Percentiles rank a stretch among this genome's conserved stretches.
phyloP scores from a whole-genome alignment of 2,329 filamentous ascomycete genomes.

The Penicillium sp. region DNA sequence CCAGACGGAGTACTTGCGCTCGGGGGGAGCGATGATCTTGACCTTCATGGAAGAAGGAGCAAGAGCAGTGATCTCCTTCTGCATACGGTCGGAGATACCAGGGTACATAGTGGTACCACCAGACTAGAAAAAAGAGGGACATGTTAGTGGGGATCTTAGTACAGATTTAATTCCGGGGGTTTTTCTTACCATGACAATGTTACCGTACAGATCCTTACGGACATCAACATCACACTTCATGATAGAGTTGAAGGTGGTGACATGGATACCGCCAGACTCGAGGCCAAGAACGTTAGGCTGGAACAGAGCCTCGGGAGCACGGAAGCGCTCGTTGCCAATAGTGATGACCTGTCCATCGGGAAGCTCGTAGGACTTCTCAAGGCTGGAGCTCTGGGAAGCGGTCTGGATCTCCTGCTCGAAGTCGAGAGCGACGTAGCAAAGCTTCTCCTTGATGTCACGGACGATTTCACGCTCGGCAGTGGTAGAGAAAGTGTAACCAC shows the following conservation, averaged over 20 bases:
- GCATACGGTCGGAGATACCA: slow-evolving; percentile 99
- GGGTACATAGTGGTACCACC: slow-evolving; percentile 99
- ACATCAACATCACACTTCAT: slow-evolving; percentile 99
- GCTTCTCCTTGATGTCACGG: slow-evolving; percentile 99
- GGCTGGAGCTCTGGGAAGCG: slow-evolving; percentile 93
- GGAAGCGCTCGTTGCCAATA: slow-evolving; percentile 99
- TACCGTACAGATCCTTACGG: slow-evolving; percentile 99
- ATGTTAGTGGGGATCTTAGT: background rate
- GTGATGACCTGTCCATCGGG: slow-evolving; percentile 99
- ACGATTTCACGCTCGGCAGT: slow-evolving; percentile 99
- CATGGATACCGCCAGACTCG: slow-evolving; percentile 97
- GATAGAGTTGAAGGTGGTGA: slow-evolving; percentile 99
- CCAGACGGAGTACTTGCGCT: slow-evolving; percentile 99
- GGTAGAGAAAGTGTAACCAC: slow-evolving; percentile 99
- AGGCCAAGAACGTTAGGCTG: slow-evolving; percentile 97
- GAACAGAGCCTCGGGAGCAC: slow-evolving; percentile 99
- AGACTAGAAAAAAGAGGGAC: slow-evolving; percentile 61
- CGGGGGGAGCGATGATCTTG: slow-evolving; percentile 99
- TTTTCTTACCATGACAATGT: slow-evolving; percentile 96
- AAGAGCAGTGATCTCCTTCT: slow-evolving; percentile 99
- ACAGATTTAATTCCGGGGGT: background rate
- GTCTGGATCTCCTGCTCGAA: slow-evolving; percentile 99
- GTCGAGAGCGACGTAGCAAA: slow-evolving; percentile 99
- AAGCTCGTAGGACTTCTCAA: slow-evolving; percentile 99
- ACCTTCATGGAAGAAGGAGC: slow-evolving; percentile 99